A percentile compares a stretch with the other conserved stretches of the same genome.
phyloP scores from a whole-genome alignment of 148 eudicot species.

The Diospyros kaki region DNA sequence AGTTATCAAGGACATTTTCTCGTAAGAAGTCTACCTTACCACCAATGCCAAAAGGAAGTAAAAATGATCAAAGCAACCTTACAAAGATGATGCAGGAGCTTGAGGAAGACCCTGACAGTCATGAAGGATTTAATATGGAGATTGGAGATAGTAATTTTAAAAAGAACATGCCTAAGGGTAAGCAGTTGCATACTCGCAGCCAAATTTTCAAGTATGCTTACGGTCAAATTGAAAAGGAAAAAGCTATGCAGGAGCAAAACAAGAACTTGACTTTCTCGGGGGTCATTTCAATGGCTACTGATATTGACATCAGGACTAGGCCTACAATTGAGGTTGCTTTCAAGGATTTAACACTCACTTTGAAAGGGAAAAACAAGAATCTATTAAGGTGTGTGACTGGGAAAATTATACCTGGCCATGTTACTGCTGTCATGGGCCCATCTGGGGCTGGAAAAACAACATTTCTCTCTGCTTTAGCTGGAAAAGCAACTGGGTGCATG shows the following conservation, averaged over 20 bases:
- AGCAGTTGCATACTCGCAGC: conserved; percentile 57
- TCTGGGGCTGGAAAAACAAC: conserved; percentile 85
- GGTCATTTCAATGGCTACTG: conserved; percentile 48
- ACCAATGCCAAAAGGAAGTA: conserved; percentile 26
- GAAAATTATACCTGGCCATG: conserved; percentile 57
- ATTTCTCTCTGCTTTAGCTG: conserved; percentile 62
- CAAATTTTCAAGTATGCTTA: conserved; percentile 77
- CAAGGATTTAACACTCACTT: conserved; percentile 59
- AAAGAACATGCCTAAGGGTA: conserved; percentile 39
- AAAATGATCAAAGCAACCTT: conserved; percentile 36
- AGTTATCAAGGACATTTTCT: conserved; percentile 66
- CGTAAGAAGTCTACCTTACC: conserved; percentile 48
- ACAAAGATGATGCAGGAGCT: conserved; percentile 48
- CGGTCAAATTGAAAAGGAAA: conserved; percentile 81
- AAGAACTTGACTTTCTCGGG: conserved; percentile 61
- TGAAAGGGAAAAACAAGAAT: conserved; percentile 61
- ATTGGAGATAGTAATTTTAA: conserved; percentile 56
- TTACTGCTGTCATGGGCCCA: conserved; percentile 83
- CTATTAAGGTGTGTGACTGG: conserved; percentile 62
- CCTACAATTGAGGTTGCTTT: conserved; percentile 61
- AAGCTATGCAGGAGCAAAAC: conserved; percentile 61
- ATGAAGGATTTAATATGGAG: conserved; percentile 44
- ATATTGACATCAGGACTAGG: conserved; percentile 40
- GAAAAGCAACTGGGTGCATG: conserved; percentile 62
- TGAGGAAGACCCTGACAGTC: conserved; percentile 50